These are phyloP conservation scores for Candida multigemmis DNA, from an alignment of 805 yeast genomes.

Conservation along the genomic window DNA sequence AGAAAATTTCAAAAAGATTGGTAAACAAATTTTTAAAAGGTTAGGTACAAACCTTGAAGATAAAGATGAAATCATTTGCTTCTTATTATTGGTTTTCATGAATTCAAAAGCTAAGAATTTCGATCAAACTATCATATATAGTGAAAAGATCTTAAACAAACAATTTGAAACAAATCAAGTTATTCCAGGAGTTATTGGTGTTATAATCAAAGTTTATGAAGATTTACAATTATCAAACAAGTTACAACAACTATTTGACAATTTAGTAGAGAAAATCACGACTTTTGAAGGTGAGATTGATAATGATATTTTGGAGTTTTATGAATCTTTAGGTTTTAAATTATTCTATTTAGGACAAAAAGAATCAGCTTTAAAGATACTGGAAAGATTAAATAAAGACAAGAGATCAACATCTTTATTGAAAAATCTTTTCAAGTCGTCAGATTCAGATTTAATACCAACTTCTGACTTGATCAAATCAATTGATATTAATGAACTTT, in stretches of 20 bases:
- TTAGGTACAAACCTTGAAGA: background rate
- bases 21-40: conserved; percentile 14
- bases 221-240: conserved; percentile 24
- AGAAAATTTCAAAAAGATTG: conserved; percentile 6
- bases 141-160: conserved; percentile 20
- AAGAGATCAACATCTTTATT: conserved; percentile 14
- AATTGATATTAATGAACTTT: conserved; percentile 18
- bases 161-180: conserved; percentile 14
- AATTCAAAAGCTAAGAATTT: conserved; percentile 11
- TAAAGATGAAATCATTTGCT: no score
- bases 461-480: conserved; percentile 11
- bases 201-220: conserved; percentile 43
- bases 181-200: conserved; percentile 42
- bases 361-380: conserved; percentile 8
- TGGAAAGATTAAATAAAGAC: conserved; percentile 10
- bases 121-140: conserved; percentile 20
- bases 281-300: conserved; percentile 4
- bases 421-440: conserved; percentile 9
- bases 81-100: conserved; percentile 18
- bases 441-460: conserved; percentile 10
- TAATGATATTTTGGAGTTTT: conserved; percentile 14
- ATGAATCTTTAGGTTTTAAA: conserved; percentile 21
- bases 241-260: conserved; percentile 11
- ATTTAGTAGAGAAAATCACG: conserved; percentile 9
- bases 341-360: conserved; percentile 10